phyloP scores from a whole-genome alignment of 208 protist species.

The Phytomonas serpens region DNA sequence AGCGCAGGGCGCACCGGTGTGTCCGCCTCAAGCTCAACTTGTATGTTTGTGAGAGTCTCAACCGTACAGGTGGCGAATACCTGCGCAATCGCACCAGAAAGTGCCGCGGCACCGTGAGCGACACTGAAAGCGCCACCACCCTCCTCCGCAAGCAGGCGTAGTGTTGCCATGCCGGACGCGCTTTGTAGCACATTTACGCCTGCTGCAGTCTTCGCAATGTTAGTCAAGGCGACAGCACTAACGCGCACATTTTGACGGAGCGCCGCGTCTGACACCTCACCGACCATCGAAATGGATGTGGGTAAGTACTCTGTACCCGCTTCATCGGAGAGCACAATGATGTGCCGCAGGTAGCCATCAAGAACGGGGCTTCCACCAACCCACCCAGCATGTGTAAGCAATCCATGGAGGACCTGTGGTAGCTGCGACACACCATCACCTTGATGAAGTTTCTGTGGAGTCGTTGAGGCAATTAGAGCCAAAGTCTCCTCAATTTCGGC shows the following conservation, averaged over 20 bases:
- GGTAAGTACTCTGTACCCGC: conserved; percentile 6
- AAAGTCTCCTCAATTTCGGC: background rate
- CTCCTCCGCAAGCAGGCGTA: conserved; percentile 39
- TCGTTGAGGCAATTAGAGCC: background rate
- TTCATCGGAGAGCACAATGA: conserved; percentile 57
- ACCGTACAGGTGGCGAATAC: conserved; percentile 31
- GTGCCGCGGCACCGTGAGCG: conserved; percentile 11
- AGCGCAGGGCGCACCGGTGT: background rate
- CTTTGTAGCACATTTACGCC: background rate
- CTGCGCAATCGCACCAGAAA: conserved; percentile 24
- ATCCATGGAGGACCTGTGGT: conserved; percentile 24
- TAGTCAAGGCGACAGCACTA: conserved; percentile 39
- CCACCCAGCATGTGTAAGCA: conserved; percentile 13
- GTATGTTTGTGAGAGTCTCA: conserved; percentile 39
- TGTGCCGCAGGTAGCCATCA: conserved; percentile 52
- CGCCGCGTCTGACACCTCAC: conserved; percentile 13
- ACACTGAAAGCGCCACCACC: conserved; percentile 29
- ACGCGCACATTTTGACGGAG: conserved; percentile 27
- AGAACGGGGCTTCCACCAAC: conserved; percentile 24
- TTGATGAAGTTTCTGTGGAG: background rate
- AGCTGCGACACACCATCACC: conserved; percentile 15
- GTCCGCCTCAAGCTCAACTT: conserved; percentile 13
- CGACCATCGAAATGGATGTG: conserved; percentile 26
- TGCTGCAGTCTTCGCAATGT: conserved; percentile 1
- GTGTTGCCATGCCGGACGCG: conserved; percentile 20